Conservation (phyloP, 495 filamentous ascomycete genomes). For the Tuber borchii region DNA sequence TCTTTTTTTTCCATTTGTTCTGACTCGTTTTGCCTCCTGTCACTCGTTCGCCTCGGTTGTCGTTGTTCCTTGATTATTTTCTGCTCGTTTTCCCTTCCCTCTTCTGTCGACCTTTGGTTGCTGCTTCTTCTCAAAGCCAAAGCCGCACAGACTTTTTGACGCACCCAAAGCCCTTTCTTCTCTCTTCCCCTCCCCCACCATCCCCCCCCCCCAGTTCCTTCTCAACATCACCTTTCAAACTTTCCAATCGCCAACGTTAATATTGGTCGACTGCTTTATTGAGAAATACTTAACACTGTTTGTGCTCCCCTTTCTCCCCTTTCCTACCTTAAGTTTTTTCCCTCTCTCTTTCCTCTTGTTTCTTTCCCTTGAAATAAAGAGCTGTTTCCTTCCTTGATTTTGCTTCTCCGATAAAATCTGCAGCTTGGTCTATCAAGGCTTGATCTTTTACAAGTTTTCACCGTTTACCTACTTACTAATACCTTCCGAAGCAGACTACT, state of each 20-base stretch:
- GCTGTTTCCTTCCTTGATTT: neutral
- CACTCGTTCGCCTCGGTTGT: constrained; percentile 2
- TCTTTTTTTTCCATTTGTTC: constrained; percentile 16
- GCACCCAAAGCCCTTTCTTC: constrained; percentile 35
- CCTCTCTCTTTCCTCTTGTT: neutral
- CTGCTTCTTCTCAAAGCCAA: constrained; percentile 27
- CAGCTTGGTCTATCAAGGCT: neutral
- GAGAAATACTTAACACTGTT: constrained; percentile 1
- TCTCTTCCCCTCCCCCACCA: constrained; percentile 40
- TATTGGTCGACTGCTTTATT: neutral
- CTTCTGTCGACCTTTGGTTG: constrained; percentile 12
- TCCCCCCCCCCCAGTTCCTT: constrained; percentile 32
- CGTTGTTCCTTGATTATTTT: neutral
- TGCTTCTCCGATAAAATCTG: neutral
- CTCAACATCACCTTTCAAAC: constrained; percentile 30
- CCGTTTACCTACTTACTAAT: neutral
- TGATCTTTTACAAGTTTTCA: neutral
- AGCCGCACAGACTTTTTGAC: constrained; percentile 34
- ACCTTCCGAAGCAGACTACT: constrained; percentile 5
- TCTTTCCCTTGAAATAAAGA: neutral
- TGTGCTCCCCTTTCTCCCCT: neutral
- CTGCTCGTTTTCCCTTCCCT: constrained; percentile 21
- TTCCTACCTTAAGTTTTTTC: neutral
- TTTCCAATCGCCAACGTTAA: constrained; percentile 18
- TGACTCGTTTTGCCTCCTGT: neutral